Conservation (phyloP, 2,329 filamentous ascomycete genomes). For the Sclerotinia minor region DNA sequence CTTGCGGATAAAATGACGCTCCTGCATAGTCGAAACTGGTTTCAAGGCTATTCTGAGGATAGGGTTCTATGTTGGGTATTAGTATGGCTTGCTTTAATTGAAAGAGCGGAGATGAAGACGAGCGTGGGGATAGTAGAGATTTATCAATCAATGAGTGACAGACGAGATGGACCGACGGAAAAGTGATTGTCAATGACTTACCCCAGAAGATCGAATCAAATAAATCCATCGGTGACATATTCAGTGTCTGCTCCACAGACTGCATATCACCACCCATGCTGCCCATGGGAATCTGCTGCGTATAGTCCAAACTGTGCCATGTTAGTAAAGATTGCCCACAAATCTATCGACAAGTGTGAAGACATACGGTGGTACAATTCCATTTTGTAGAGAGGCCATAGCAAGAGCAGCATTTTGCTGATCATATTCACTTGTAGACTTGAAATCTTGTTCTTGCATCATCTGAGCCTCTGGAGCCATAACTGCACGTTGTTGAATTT, state of each 20-base stretch:
- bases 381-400: slow-evolving; percentile 66
- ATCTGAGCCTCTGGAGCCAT: slow-evolving; percentile 26
- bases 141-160: background rate
- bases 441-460: slow-evolving; percentile 23
- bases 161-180: background rate
- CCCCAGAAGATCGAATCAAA: slow-evolving; percentile 70
- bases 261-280: slow-evolving; percentile 45
- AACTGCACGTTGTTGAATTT: slow-evolving; percentile 43
- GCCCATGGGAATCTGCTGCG: slow-evolving; percentile 41
- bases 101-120: too few species aligned
- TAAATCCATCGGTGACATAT: slow-evolving; percentile 67
- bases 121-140: too few species aligned
- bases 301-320: slow-evolving; percentile 43
- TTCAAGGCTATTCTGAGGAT: slow-evolving; percentile 21
- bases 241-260: slow-evolving; percentile 55
- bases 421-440: slow-evolving; percentile 36
- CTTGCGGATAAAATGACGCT: slow-evolving; percentile 16
- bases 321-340: background rate
- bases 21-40: slow-evolving; percentile 22
- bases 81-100: background rate
- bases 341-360: background rate
- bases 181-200: slow-evolving; percentile 44
- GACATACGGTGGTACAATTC: slow-evolving; percentile 43
- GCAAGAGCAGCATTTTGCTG: slow-evolving; percentile 61
- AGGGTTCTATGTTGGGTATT: slow-evolving; percentile 14